phyloP scores from a whole-genome alignment of 2,329 filamentous ascomycete genomes.

The Apiospora aurea region DNA sequence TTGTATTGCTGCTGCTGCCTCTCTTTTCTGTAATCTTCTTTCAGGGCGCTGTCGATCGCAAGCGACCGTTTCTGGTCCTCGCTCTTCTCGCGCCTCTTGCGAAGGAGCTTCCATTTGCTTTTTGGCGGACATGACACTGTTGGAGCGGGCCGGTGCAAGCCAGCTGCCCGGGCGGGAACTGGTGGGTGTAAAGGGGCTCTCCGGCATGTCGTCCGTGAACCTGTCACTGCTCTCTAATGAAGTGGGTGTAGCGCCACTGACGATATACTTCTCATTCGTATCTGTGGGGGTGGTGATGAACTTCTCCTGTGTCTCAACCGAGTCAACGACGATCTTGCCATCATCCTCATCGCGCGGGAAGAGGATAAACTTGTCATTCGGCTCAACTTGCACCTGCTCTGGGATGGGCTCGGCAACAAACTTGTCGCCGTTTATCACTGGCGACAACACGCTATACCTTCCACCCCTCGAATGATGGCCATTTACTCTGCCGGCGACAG shows the following conservation, averaged over 20 bases:
- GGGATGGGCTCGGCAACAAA: neutral
- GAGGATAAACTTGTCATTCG: constrained; percentile 13
- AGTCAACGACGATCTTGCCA: constrained; percentile 1
- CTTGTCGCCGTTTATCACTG: neutral
- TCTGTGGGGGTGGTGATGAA: constrained; percentile 5
- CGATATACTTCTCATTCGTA: constrained; percentile 23
- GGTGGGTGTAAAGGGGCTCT: neutral
- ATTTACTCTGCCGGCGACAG: neutral
- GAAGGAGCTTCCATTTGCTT: constrained; percentile 10
- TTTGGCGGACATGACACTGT: constrained; percentile 13
- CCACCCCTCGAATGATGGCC: neutral
- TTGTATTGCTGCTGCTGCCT: constrained; percentile 24
- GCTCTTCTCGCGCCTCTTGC: constrained; percentile 10
- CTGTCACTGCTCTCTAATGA: neutral
- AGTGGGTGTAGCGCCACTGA: constrained; percentile 4
- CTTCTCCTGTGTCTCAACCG: constrained; percentile 12
- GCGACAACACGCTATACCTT: neutral
- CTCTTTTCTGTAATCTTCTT: constrained; percentile 21
- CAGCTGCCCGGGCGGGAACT: neutral
- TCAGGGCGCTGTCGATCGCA: constrained; percentile 23
- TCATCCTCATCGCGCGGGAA: constrained; percentile 5
- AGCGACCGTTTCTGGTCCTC: constrained; percentile 22
- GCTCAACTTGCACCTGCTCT: neutral
- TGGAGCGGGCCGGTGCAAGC: constrained; percentile 5
- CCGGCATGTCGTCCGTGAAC: neutral